Percentiles rank a stretch among this genome's conserved stretches.
Evolutionary conservation across 768 basidiomycete genomes (phyloP).

Genomic region (Mycena polygramma): DNA sequence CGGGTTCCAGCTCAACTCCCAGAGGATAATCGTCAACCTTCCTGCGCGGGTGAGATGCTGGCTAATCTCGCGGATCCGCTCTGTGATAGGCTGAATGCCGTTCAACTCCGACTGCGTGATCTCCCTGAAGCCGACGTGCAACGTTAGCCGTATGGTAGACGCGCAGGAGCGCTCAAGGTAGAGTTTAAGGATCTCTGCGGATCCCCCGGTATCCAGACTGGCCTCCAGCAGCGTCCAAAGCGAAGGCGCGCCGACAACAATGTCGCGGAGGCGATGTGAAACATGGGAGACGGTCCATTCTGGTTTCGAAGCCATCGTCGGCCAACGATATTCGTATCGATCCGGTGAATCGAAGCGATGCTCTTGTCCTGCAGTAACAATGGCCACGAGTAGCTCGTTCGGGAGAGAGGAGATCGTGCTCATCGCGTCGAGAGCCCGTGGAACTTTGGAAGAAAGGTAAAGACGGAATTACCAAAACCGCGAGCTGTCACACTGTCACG

Average conservation of each 20-base stretch:
- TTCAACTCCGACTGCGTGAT: neutral
- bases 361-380: neutral
- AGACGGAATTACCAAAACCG: too few relatives aligned
- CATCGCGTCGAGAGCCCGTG: too few relatives aligned
- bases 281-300: slow-evolving; percentile 10
- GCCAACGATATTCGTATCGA: neutral
- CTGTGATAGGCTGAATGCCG: neutral
- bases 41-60: neutral
- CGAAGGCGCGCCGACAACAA: neutral
- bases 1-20: too few relatives aligned
- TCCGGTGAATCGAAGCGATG: neutral
- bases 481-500: too few relatives aligned
- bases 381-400: neutral
- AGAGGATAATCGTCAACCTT: neutral
- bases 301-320: neutral
- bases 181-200: neutral
- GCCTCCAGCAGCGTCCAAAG: neutral
- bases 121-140: neutral
- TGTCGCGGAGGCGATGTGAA: slow-evolving; percentile 1
- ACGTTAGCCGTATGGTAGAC: neutral
- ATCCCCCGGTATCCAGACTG: neutral
- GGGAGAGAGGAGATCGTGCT: neutral
- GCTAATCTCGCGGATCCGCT: neutral
- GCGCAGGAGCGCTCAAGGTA: slow-evolving; percentile 6
- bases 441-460: too few relatives aligned